phyloP scores from a whole-genome alignment of 106 monocot genomes.

The Dendrobium nobile region DNA sequence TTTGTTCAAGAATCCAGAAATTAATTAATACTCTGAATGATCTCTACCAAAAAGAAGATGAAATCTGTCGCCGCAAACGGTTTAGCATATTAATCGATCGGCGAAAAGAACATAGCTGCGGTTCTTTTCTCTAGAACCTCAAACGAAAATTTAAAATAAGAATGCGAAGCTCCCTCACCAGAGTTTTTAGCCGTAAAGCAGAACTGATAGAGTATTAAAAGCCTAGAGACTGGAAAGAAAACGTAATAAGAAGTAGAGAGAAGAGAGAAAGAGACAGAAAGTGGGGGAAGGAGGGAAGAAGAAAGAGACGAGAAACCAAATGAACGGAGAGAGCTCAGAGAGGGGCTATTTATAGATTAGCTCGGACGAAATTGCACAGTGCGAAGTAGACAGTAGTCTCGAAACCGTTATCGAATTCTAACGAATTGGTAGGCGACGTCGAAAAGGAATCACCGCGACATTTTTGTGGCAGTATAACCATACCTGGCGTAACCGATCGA shows the following conservation, averaged over 20 bases:
- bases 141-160: neutral
- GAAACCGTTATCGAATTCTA: neutral
- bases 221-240: neutral
- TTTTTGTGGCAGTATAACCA: neutral
- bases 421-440: neutral
- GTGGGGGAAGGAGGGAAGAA: neutral
- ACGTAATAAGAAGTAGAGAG: no score
- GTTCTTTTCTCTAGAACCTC: neutral
- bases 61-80: neutral
- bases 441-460: neutral
- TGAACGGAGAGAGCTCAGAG: neutral
- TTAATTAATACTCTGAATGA: neutral
- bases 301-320: neutral
- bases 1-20: neutral
- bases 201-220: neutral
- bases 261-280: no score
- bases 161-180: neutral
- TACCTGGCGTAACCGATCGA: neutral
- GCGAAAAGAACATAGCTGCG: neutral
- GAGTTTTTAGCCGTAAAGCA: neutral
- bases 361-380: neutral
- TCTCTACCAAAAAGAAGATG: neutral
- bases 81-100: neutral
- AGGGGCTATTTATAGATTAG: neutral
- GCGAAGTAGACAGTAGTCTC: neutral